phyloP scores from a whole-genome alignment of 1,139 yeast species.

The Geotrichum klebahnii region DNA sequence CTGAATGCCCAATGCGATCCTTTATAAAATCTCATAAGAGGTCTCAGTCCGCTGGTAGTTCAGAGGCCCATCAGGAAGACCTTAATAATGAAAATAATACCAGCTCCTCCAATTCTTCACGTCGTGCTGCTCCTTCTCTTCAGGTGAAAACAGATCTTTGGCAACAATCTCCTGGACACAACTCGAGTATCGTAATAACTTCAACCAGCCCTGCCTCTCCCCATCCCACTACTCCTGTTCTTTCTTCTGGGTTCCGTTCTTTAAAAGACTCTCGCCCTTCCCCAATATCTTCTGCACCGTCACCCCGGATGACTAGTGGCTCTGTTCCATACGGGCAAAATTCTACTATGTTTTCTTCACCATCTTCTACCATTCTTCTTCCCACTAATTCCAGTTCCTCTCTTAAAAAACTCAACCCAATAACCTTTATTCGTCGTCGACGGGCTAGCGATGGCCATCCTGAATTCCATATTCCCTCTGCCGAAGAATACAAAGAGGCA shows the following conservation, averaged over 20 bases:
- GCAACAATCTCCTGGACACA: neutral
- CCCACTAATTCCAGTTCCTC: conserved; percentile 23
- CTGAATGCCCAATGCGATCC: conserved; percentile 26
- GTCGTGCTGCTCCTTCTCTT: neutral
- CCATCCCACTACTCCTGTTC: neutral
- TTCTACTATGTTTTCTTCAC: neutral
- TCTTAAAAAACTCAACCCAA: conserved; percentile 32
- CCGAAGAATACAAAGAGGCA: conserved; percentile 30
- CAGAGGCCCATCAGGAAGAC: neutral
- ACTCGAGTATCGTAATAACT: neutral
- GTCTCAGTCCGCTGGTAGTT: conserved; percentile 24
- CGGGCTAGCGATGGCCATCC: conserved; percentile 14
- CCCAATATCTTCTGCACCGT: neutral
- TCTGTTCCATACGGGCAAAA: neutral
- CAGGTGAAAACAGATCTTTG: neutral
- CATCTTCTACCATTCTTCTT: neutral
- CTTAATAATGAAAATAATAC: neutral
- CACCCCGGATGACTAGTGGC: neutral
- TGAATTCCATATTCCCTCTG: conserved; percentile 14
- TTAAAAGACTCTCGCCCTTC: neutral
- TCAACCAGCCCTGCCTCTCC: neutral
- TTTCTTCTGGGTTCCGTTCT: neutral
- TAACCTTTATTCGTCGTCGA: conserved; percentile 25
- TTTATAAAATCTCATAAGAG: conserved; percentile 28
- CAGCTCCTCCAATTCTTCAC: neutral